Conservation (phyloP, 352 stramenopile species). For the Aphanomyces astaci region DNA sequence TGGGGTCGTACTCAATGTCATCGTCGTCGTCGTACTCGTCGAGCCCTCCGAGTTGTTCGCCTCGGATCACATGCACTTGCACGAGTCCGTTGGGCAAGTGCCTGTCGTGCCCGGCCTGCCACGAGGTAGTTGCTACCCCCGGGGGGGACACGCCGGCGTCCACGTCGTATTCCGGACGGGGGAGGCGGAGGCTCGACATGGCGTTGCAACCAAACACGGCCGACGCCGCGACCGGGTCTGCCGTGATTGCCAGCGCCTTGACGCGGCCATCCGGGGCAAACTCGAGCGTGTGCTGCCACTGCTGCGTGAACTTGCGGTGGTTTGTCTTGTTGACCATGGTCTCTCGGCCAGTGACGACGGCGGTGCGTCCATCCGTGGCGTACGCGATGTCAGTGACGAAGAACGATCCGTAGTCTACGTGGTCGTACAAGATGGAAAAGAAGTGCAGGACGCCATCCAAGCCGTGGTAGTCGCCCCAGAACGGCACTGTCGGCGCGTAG, state of each 20-base stretch:
- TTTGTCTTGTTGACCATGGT: slow-evolving; percentile 87
- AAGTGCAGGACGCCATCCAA: slow-evolving; percentile 82
- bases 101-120: slow-evolving; percentile 58
- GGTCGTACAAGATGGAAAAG: slow-evolving; percentile 86
- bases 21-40: slow-evolving; percentile 7
- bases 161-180: slow-evolving; percentile 24
- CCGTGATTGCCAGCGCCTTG: slow-evolving; percentile 74
- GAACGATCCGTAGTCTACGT: slow-evolving; percentile 82
- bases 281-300: slow-evolving; percentile 85
- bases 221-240: slow-evolving; percentile 72
- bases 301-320: slow-evolving; percentile 80
- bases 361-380: slow-evolving; percentile 67
- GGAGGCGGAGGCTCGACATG: slow-evolving; percentile 73
- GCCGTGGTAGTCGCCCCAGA: slow-evolving; percentile 84
- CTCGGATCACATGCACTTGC: slow-evolving; percentile 69
- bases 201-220: slow-evolving; percentile 83
- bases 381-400: slow-evolving; percentile 85
- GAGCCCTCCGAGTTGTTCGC: slow-evolving; percentile 53
- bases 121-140: slow-evolving; percentile 74
- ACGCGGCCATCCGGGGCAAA: slow-evolving; percentile 77
- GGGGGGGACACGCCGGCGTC: slow-evolving; percentile 29
- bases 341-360: slow-evolving; percentile 70
- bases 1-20: not conserved
- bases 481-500: slow-evolving; percentile 81
- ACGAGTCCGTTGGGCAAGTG: slow-evolving; percentile 55